Evolutionary conservation across 129 eudicot genomes (phyloP).

Genomic region (Helianthus annuus): DNA sequence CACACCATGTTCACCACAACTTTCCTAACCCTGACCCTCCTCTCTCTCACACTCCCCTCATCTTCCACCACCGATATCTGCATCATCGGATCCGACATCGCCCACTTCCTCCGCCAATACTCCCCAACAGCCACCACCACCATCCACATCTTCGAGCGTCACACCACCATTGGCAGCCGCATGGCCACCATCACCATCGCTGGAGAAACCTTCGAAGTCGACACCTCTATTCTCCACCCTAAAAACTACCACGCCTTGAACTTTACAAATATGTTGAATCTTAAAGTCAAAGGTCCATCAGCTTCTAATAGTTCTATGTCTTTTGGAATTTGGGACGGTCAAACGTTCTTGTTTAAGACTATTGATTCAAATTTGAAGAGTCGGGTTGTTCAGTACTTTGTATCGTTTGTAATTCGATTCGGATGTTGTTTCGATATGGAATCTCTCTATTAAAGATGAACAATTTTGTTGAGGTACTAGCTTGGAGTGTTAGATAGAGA

Average conservation of each 20-base stretch:
- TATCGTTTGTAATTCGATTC: constrained; percentile 51
- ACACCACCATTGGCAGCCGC: constrained; percentile 77
- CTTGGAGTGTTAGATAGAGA: too few relatives aligned
- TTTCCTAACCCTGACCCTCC: constrained; percentile 31
- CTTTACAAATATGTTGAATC: constrained; percentile 46
- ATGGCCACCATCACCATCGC: constrained; percentile 82
- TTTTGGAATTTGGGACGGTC: constrained; percentile 84
- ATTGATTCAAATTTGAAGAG: constrained; percentile 35
- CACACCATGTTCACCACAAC: constrained; percentile 21
- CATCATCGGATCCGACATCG: constrained; percentile 78
- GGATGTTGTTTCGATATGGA: constrained; percentile 64
- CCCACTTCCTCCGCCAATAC: constrained; percentile 88
- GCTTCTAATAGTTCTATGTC: constrained; percentile 41
- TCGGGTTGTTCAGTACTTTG: constrained; percentile 41
- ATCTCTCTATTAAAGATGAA: constrained; percentile 69
- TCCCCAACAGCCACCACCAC: constrained; percentile 29
- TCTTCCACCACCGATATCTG: constrained; percentile 59
- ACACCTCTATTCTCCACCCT: constrained; percentile 88
- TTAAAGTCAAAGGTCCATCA: constrained; percentile 30
- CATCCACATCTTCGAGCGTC: constrained; percentile 71
- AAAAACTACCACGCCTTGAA: constrained; percentile 76
- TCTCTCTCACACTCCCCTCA: constrained; percentile 24
- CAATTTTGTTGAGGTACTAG: constrained; percentile 69
- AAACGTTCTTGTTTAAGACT: constrained; percentile 60
- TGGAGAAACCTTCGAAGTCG: constrained; percentile 88